Evolutionary conservation across 2,329 filamentous ascomycete genomes (phyloP).

Genomic region (Pyrenophora seminiperda): DNA sequence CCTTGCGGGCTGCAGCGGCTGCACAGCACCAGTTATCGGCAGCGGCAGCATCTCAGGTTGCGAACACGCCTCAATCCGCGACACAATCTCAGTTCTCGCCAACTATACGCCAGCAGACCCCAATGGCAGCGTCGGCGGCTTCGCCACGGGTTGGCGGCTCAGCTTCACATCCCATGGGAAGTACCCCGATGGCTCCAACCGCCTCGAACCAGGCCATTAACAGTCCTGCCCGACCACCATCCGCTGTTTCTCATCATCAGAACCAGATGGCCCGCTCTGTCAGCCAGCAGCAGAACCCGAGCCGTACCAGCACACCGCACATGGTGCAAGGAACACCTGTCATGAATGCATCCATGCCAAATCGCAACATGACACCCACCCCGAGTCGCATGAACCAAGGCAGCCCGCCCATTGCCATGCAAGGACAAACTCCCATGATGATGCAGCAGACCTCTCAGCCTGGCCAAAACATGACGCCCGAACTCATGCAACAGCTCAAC

Average conservation of each 20-base stretch:
- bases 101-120: conserved; percentile 53
- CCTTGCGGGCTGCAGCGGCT: conserved; percentile 44
- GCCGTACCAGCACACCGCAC: conserved; percentile 47
- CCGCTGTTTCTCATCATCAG: conserved; percentile 45
- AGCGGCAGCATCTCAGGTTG: conserved; percentile 29
- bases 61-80: conserved; percentile 58
- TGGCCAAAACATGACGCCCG: conserved; percentile 42
- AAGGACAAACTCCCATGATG: conserved; percentile 46
- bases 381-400: conserved; percentile 46
- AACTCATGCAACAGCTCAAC: conserved; percentile 41
- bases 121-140: conserved; percentile 50
- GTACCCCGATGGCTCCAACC: conserved; percentile 53
- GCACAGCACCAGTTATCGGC: conserved; percentile 39
- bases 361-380: conserved; percentile 49
- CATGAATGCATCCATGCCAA: conserved; percentile 45
- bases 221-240: conserved; percentile 47
- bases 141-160: conserved; percentile 48
- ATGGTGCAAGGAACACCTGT: conserved; percentile 47
- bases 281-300: conserved; percentile 48
- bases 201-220: conserved; percentile 47
- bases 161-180: conserved; percentile 46
- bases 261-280: conserved; percentile 47
- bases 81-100: conserved; percentile 69
- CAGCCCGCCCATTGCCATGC: conserved; percentile 43
- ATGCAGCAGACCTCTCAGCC: conserved; percentile 40